phyloP scores from a whole-genome alignment of 768 basidiomycete genomes.

The Boletus pseudopeckii region DNA sequence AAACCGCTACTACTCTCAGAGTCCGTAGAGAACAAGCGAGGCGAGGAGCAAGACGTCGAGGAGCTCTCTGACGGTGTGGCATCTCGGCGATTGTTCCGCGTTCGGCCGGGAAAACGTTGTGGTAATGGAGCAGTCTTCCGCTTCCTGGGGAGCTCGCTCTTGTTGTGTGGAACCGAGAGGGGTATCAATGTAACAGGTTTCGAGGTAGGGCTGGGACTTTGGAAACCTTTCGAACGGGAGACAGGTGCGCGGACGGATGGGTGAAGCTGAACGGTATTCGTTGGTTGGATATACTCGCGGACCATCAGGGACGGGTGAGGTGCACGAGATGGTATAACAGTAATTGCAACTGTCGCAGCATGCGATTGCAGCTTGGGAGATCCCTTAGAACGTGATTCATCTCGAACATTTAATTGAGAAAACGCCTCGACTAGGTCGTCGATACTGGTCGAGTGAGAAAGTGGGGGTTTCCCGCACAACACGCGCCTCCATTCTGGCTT shows the following conservation, averaged over 20 bases:
- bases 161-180: neutral
- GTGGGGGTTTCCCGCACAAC: neutral
- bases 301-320: conserved; percentile 16
- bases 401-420: conserved; percentile 16
- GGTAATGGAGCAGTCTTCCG: conserved; percentile 11
- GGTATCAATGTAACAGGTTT: conserved; percentile 12
- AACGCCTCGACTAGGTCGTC: conserved; percentile 12
- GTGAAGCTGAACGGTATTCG: neutral
- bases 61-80: conserved; percentile 7
- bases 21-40: conserved; percentile 1
- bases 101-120: neutral
- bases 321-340: conserved; percentile 12
- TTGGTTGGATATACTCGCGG: neutral
- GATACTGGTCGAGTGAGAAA: neutral
- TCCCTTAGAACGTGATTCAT: neutral
- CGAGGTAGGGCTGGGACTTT: neutral
- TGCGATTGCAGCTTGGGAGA: neutral
- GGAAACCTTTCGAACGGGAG: neutral
- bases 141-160: neutral
- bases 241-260: neutral
- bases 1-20: neutral
- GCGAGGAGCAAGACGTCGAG: conserved; percentile 2
- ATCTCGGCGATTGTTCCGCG: neutral
- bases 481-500: conserved; percentile 7
- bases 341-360: conserved; percentile 18